Evolutionary conservation across 2,329 filamentous ascomycete genomes (phyloP).

Genomic region (Nemania abortiva): DNA sequence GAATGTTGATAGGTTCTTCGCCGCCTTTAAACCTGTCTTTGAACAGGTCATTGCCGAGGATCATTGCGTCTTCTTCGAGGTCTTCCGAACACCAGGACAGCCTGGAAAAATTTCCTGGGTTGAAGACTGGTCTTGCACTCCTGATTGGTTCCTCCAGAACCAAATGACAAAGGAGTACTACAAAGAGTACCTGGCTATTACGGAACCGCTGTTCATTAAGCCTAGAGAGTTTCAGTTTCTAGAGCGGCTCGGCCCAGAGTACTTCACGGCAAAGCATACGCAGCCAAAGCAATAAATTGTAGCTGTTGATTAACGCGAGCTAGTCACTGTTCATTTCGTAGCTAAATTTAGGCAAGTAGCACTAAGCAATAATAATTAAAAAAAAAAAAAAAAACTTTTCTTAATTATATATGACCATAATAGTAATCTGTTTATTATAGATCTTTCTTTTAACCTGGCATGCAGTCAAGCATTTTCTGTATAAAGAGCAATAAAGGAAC

Average conservation of each 20-base stretch:
- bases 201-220: constrained; percentile 55
- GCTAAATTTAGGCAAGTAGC: too few relatives aligned
- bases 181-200: constrained; percentile 53
- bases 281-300: too few relatives aligned
- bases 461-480: too few relatives aligned
- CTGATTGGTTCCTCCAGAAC: constrained; percentile 48
- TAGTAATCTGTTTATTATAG: too few relatives aligned
- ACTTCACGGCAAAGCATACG: constrained; percentile 7
- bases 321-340: too few relatives aligned
- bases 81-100: constrained; percentile 52
- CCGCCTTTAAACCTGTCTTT: constrained; percentile 53
- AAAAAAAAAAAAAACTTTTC: too few relatives aligned
- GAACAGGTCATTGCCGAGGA: constrained; percentile 56
- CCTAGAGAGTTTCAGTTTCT: constrained; percentile 50
- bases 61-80: constrained; percentile 58
- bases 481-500: too few relatives aligned
- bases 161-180: constrained; percentile 57
- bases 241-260: constrained; percentile 37
- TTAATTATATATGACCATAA: too few relatives aligned
- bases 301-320: too few relatives aligned
- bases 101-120: constrained; percentile 55
- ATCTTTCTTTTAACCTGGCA: too few relatives aligned
- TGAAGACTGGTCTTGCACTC: constrained; percentile 53
- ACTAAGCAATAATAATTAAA: too few relatives aligned
- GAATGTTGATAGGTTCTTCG: constrained; percentile 43